A percentile compares a stretch with the other conserved stretches of the same genome.
These are phyloP conservation scores for Sporisorium sorghi DNA, from an alignment of 1,284 basidiomycete species.

Conservation along the genomic window DNA sequence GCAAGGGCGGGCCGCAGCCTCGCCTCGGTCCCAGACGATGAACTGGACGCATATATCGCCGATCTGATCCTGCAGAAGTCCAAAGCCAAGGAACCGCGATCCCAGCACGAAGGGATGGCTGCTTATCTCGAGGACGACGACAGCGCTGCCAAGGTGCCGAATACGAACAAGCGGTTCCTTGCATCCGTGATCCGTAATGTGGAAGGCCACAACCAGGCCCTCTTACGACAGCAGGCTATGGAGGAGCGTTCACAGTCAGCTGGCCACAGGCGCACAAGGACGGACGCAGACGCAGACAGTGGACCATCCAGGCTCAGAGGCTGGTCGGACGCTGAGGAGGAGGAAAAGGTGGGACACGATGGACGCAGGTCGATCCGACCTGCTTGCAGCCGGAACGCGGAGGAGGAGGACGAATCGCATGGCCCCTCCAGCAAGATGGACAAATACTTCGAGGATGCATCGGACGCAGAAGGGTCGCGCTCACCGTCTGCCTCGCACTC, in stretches of 20 bases:
- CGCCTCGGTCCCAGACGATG: slow-evolving; percentile 20
- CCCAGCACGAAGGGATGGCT: slow-evolving; percentile 4
- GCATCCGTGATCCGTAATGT: slow-evolving; percentile 51
- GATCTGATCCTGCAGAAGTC: slow-evolving; percentile 40
- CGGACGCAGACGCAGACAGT: not conserved
- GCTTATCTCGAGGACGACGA: slow-evolving; percentile 12
- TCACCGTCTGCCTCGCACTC: not conserved
- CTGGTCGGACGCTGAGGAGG: slow-evolving; percentile 24
- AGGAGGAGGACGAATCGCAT: not conserved
- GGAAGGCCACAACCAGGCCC: slow-evolving; percentile 55
- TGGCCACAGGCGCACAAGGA: not conserved
- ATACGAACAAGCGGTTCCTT: slow-evolving; percentile 60
- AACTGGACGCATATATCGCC: slow-evolving; percentile 51
- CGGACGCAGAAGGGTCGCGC: not conserved
- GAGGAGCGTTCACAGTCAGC: slow-evolving; percentile 4
- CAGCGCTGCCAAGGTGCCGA: slow-evolving; percentile 8
- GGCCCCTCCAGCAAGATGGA: slow-evolving; percentile 59
- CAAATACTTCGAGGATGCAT: slow-evolving; percentile 51
- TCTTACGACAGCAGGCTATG: slow-evolving; percentile 34
- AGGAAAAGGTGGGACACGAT: too few species aligned
- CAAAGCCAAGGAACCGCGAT: not conserved
- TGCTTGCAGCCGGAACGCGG: too few species aligned
- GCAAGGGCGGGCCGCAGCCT: not conserved
- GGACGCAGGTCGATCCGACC: too few species aligned
- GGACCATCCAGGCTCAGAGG: slow-evolving; percentile 7